These are phyloP conservation scores for Alternaria novae-zelandiae DNA, from an alignment of 2,329 filamentous ascomycete species.

Conservation along the genomic window DNA sequence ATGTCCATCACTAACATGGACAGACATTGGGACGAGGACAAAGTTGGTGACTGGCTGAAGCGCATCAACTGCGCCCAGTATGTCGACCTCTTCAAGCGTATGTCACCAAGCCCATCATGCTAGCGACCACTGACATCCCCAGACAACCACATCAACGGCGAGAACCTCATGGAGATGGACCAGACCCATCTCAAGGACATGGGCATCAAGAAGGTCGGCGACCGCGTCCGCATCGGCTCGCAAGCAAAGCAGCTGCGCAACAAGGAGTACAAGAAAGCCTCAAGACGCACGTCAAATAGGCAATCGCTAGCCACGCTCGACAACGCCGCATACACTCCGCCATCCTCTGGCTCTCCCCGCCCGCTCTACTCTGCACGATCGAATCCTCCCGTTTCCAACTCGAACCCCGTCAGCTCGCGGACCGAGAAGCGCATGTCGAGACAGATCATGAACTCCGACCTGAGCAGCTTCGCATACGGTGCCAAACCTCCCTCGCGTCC, in stretches of 20 bases:
- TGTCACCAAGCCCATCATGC: background rate
- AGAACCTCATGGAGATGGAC: slow-evolving; percentile 96
- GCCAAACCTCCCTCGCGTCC: slow-evolving; percentile 69
- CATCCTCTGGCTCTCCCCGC: slow-evolving; percentile 70
- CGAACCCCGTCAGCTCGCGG: slow-evolving; percentile 43
- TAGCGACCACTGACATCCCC: slow-evolving; percentile 25
- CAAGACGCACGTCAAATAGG: slow-evolving; percentile 76
- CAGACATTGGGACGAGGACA: slow-evolving; percentile 83
- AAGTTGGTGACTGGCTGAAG: slow-evolving; percentile 87
- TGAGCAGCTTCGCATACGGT: slow-evolving; percentile 53
- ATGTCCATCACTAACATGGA: slow-evolving; percentile 19
- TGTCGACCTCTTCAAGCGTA: slow-evolving; percentile 81
- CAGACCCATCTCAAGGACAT: slow-evolving; percentile 96
- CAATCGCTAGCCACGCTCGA: slow-evolving; percentile 86
- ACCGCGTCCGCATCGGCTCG: slow-evolving; percentile 79
- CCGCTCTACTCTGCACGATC: slow-evolving; percentile 61
- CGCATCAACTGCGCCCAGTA: slow-evolving; percentile 95
- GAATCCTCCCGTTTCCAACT: slow-evolving; percentile 48
- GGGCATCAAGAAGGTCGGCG: slow-evolving; percentile 97
- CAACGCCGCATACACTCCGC: slow-evolving; percentile 64
- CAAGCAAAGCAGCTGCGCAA: slow-evolving; percentile 59
- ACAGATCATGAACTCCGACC: slow-evolving; percentile 52
- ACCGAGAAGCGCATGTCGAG: slow-evolving; percentile 57
- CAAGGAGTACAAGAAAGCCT: slow-evolving; percentile 56
- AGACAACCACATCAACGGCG: slow-evolving; percentile 95